These are phyloP conservation scores for Globisporangium carolinianum DNA, from an alignment of 352 stramenopile species.

Conservation along the genomic window DNA sequence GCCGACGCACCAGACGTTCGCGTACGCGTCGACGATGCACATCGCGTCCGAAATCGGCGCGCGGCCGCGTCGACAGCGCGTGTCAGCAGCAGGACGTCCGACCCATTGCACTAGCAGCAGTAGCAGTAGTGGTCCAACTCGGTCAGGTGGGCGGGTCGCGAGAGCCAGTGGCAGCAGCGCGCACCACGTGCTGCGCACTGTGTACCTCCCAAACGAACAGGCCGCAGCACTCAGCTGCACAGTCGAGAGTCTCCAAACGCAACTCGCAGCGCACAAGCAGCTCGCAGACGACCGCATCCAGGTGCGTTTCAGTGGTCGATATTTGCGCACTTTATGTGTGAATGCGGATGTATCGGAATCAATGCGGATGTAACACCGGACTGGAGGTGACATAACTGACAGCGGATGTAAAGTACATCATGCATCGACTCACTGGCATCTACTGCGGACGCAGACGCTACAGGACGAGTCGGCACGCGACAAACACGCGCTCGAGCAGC, in stretches of 20 bases:
- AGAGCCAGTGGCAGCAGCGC: background rate
- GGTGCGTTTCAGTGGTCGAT: slow-evolving; percentile 17
- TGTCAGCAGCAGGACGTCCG: background rate
- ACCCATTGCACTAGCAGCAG: slow-evolving; percentile 13
- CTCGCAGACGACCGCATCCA: slow-evolving; percentile 53
- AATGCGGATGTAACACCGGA: no score
- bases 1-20: slow-evolving; percentile 30
- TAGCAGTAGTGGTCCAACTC: no score
- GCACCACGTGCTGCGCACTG: slow-evolving; percentile 54
- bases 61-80: background rate
- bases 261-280: slow-evolving; percentile 48
- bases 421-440: no score
- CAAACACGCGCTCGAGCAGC: slow-evolving; percentile 40
- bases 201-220: slow-evolving; percentile 77
- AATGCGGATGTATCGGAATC: no score
- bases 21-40: slow-evolving; percentile 71
- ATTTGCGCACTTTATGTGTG: no score
- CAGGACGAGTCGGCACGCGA: slow-evolving; percentile 49
- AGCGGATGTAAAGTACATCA: background rate
- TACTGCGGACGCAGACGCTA: slow-evolving; percentile 22
- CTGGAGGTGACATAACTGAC: no score
- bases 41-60: slow-evolving; percentile 33
- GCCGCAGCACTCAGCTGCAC: slow-evolving; percentile 37
- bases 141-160: no score
- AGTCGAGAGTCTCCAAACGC: slow-evolving; percentile 48